Conservation (phyloP, 306 rosid genomes). For the Vigna angularis region DNA sequence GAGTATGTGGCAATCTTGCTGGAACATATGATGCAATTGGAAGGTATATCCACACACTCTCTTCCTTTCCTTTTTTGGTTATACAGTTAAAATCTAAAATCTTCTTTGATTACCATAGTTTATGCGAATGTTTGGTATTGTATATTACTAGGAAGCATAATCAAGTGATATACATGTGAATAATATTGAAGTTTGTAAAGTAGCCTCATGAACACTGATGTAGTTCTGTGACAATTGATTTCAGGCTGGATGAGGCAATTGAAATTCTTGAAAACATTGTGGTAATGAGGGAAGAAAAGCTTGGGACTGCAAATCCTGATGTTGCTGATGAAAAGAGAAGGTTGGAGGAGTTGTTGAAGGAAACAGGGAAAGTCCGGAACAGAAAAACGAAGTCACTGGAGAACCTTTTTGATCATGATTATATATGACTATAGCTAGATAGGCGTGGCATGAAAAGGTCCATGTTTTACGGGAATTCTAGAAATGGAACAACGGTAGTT, state of each 20-base stretch:
- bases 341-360: constrained; percentile 82
- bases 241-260: constrained; percentile 92
- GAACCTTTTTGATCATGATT: constrained; percentile 61
- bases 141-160: neutral
- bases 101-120: neutral
- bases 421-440: constrained; percentile 30
- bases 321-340: constrained; percentile 94
- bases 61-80: neutral
- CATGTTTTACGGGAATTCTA: constrained; percentile 44
- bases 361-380: constrained; percentile 79
- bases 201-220: too few species aligned
- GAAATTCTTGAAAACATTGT: constrained; percentile 80
- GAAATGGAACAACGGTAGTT: constrained; percentile 35
- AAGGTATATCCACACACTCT: constrained; percentile 58
- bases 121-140: neutral
- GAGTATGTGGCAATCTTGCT: constrained; percentile 91
- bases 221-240: neutral
- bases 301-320: constrained; percentile 93
- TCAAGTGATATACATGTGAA: neutral
- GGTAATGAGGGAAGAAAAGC: constrained; percentile 82
- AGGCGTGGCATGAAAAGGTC: constrained; percentile 24
- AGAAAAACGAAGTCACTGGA: constrained; percentile 79
- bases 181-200: too few species aligned
- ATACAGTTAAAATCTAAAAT: neutral
- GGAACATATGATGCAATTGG: constrained; percentile 96